A percentile compares a stretch with the other conserved stretches of the same genome.
These are phyloP conservation scores for Monosporascus sp. DNA, from an alignment of 2,329 filamentous ascomycete species.

Conservation along the genomic window DNA sequence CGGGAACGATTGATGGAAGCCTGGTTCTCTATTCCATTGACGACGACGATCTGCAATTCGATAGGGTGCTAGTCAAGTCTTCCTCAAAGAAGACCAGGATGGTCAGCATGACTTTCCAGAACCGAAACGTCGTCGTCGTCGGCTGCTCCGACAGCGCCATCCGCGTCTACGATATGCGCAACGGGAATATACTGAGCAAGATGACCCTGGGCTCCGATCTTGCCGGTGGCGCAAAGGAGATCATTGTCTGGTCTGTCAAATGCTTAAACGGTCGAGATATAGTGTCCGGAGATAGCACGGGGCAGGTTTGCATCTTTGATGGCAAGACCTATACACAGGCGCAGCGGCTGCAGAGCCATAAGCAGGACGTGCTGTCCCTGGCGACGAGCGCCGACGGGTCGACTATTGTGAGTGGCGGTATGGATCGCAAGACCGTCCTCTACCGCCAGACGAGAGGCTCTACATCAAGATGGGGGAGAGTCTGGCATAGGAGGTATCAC, in stretches of 20 bases:
- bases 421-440: conserved; percentile 81
- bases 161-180: conserved; percentile 80
- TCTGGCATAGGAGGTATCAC: conserved; percentile 83
- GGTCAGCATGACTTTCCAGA: conserved; percentile 87
- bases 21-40: conserved; percentile 83
- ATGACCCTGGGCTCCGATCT: conserved; percentile 84
- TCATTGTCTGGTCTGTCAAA: conserved; percentile 91
- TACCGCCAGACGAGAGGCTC: conserved; percentile 65
- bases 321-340: conserved; percentile 84
- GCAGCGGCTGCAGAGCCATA: conserved; percentile 81
- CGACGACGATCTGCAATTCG: conserved; percentile 76
- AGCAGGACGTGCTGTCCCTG: conserved; percentile 87
- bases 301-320: conserved; percentile 90
- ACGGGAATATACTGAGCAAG: conserved; percentile 67
- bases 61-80: conserved; percentile 69
- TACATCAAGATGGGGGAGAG: conserved; percentile 71
- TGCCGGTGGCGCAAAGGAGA: conserved; percentile 71
- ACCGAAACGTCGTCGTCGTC: conserved; percentile 74
- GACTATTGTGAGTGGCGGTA: conserved; percentile 82
- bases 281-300: conserved; percentile 90
- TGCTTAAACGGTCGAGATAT: conserved; percentile 84
- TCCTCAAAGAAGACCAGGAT: conserved; percentile 82
- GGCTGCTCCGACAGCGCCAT: conserved; percentile 96
- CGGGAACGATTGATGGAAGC: conserved; percentile 85
- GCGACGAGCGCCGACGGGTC: conserved; percentile 75